A percentile compares a stretch with the other conserved stretches of the same genome.
Evolutionary conservation across 2,329 filamentous ascomycete genomes (phyloP).

Genomic region (Pestalotiopsis sp.): DNA sequence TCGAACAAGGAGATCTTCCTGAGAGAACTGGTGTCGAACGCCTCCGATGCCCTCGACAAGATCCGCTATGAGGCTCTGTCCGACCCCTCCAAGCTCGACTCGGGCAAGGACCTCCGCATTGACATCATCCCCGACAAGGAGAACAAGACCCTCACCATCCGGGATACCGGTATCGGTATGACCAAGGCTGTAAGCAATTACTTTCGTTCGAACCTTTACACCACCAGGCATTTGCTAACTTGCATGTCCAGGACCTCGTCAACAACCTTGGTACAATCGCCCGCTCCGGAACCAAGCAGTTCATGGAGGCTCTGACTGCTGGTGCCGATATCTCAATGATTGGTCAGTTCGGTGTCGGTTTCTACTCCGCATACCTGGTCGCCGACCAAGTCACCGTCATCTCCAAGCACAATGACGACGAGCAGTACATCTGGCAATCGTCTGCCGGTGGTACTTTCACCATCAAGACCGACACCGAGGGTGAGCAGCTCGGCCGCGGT

Average conservation of each 20-base stretch:
- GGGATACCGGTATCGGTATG: constrained; percentile 99
- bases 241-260: constrained; percentile 77
- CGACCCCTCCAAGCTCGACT: constrained; percentile 95
- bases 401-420: constrained; percentile 99
- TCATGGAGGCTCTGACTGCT: constrained; percentile 98
- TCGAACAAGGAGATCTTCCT: constrained; percentile 99
- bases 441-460: constrained; percentile 96
- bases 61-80: constrained; percentile 98
- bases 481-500: constrained; percentile 88
- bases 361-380: constrained; percentile 99
- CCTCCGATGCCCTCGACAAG: constrained; percentile 99
- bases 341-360: constrained; percentile 99
- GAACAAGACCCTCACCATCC: constrained; percentile 96
- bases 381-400: constrained; percentile 94
- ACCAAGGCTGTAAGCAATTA: constrained; percentile 89
- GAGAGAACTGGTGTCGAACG: constrained; percentile 97
- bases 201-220: neutral
- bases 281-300: constrained; percentile 99
- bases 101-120: constrained; percentile 96
- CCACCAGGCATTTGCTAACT: constrained; percentile 38
- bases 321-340: constrained; percentile 99
- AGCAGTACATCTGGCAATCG: constrained; percentile 99
- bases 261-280: constrained; percentile 99
- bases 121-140: constrained; percentile 99
- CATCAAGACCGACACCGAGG: constrained; percentile 86